Conservation (phyloP, 2,329 filamentous ascomycete genomes). For the Cladosporium austrohemisphaericum region DNA sequence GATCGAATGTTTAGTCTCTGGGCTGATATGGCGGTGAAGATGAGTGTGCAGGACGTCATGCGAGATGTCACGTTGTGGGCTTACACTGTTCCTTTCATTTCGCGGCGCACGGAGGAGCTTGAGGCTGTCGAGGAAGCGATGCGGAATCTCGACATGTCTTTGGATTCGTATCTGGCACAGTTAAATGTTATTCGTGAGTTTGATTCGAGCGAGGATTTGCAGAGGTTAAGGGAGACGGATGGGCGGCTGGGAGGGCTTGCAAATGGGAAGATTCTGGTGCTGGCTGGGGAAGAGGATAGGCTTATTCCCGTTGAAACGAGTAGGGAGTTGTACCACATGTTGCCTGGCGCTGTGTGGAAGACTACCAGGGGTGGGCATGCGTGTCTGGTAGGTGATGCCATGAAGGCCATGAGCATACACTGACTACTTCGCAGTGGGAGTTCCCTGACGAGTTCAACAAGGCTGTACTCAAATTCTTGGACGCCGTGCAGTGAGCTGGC, state of each 20-base stretch:
- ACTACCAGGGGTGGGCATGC: constrained; percentile 25
- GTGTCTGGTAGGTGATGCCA: constrained; percentile 17
- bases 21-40: constrained; percentile 22
- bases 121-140: constrained; percentile 22
- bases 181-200: constrained; percentile 26
- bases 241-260: constrained; percentile 19
- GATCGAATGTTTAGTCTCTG: constrained; percentile 23
- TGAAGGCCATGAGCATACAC: not conserved
- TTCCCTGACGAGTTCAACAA: constrained; percentile 23
- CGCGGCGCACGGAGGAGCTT: constrained; percentile 16
- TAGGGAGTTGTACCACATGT: constrained; percentile 19
- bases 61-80: constrained; percentile 26
- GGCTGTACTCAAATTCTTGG: constrained; percentile 17
- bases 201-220: constrained; percentile 18
- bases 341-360: constrained; percentile 21
- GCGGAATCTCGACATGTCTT: constrained; percentile 21
- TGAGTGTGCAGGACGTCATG: constrained; percentile 25
- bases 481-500: not conserved
- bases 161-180: constrained; percentile 24
- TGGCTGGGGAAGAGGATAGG: constrained; percentile 25
- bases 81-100: constrained; percentile 26
- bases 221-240: constrained; percentile 17
- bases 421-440: constrained; percentile 19
- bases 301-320: constrained; percentile 24
- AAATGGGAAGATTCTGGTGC: constrained; percentile 21